Base-by-base conservation (phyloP, 2,329 filamentous ascomycete genomes). In the Metarhizium brunneum region DNA sequence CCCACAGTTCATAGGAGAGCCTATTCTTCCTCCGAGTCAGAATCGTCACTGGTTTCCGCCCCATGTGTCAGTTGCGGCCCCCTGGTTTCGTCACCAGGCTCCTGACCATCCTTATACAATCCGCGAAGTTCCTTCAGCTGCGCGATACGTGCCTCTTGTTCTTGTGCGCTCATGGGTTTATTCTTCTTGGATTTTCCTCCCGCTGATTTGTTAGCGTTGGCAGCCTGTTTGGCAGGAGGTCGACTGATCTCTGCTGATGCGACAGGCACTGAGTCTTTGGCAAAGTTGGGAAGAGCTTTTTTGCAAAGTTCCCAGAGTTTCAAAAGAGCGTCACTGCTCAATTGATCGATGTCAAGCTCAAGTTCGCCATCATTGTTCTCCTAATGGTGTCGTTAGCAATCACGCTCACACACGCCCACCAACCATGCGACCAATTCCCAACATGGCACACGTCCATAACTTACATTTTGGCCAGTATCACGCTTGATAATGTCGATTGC, bases 401-500 rank as follows among this genome's bases (percentile, higher is more conserved):
- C 35, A 50, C 48, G 32, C 14, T 36, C 18, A 49, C 11, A 16
- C 16, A 35, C 20, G 25, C 10, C 25, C 29, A 8, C 11, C 20
- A 2, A 40, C 42, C 16, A 32, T 47, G 2, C 4, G 29, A 13
- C 14, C 10, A 14, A 35, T 50, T 25, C 6, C 4, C 8, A 2
- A 38, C 42, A 45, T 20, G 6, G 6, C 42, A 47, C 4, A 29
- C 30, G 42, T 47, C 48, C 8, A 29, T 38, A 20, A 80, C 77
- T 82, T 80, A 75, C 94, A 77, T 77, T 87, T 77, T 73, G 89
- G 74, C 76, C 89, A 71, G 74, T 95, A 62, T 95, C 92, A 61
- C 83, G 84, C 69, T 95, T 90, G 66, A 99, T 97, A 59, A 97
- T 92, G 57, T 87, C 84, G 36, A 96, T 89, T 0, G 92, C 90